phyloP scores from a whole-genome alignment of 2,329 filamentous ascomycete genomes.

The Colletotrichum salicis region DNA sequence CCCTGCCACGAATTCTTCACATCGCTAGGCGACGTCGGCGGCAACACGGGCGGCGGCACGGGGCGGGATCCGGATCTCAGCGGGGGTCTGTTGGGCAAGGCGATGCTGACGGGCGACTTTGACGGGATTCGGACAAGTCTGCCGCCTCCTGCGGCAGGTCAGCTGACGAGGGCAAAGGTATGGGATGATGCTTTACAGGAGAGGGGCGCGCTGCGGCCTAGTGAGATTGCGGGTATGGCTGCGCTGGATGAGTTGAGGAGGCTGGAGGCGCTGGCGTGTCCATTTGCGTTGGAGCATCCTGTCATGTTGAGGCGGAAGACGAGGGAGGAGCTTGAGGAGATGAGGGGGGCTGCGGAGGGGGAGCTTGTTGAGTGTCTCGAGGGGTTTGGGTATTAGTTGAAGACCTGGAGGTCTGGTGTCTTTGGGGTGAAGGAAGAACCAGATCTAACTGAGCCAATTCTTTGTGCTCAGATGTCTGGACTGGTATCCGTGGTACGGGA shows the following conservation, averaged over 20 bases:
- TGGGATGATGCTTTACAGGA: constrained; percentile 7
- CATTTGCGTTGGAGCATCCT: constrained; percentile 12
- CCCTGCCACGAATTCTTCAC: constrained; percentile 41
- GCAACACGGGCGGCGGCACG: constrained; percentile 15
- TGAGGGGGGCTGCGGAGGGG: neutral
- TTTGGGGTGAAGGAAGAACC: neutral
- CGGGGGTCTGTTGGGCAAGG: constrained; percentile 27
- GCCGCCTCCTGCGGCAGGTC: neutral
- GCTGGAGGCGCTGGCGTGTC: constrained; percentile 3
- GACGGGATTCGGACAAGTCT: neutral
- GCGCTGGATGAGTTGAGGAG: constrained; percentile 7
- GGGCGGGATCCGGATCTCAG: constrained; percentile 25
- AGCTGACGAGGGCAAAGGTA: neutral
- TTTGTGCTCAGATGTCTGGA: no score
- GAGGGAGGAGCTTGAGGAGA: constrained; percentile 4
- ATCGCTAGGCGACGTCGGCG: constrained; percentile 37
- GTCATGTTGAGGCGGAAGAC: constrained; percentile 16
- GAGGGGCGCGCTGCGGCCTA: neutral
- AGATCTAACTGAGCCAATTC: no score
- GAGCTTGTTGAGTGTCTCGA: constrained; percentile 5
- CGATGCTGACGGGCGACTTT: constrained; percentile 12
- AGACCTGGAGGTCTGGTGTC: neutral
- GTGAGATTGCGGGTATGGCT: neutral
- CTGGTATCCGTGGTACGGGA: neutral
- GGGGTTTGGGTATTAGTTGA: neutral